A percentile compares a stretch with the other conserved stretches of the same genome.
phyloP scores from a whole-genome alignment of 2,329 filamentous ascomycete species.

The Lasiodiplodia gonubiensis region DNA sequence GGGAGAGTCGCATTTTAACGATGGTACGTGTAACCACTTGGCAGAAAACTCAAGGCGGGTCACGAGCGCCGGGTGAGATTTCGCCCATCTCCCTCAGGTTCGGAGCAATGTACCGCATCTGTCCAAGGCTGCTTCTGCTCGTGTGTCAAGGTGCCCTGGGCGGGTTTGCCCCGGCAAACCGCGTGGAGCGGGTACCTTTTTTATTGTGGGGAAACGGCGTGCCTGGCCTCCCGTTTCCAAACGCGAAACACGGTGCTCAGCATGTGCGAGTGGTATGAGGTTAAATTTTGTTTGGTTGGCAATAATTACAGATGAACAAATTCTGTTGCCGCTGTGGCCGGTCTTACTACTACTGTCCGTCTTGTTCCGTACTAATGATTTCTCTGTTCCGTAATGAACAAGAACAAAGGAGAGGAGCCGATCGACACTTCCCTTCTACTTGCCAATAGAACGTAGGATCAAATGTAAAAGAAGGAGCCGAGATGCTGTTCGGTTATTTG shows the following conservation, averaged over 20 bases:
- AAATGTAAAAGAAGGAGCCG: background rate
- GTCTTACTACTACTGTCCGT: background rate
- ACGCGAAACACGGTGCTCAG: background rate
- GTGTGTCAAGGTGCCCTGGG: background rate
- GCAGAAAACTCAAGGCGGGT: background rate
- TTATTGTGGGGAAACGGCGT: slow-evolving; percentile 7
- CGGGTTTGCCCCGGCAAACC: background rate
- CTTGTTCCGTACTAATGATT: slow-evolving; percentile 4
- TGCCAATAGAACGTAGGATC: background rate
- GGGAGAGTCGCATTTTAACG: background rate
- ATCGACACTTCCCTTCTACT: background rate
- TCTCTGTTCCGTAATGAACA: slow-evolving; percentile 9
- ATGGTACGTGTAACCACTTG: background rate
- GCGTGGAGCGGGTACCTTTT: background rate
- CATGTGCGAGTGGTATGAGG: background rate
- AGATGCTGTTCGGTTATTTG: background rate
- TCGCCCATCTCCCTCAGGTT: background rate
- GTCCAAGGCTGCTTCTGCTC: slow-evolving; percentile 1
- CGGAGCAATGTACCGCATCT: slow-evolving; percentile 12
- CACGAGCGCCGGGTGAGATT: background rate
- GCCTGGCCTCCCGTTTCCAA: slow-evolving; percentile 6
- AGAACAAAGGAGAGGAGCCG: slow-evolving; percentile 1
- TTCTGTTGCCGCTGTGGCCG: slow-evolving; percentile 21
- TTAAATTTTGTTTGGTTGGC: slow-evolving; percentile 7
- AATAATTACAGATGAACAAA: slow-evolving; percentile 12